Evolutionary conservation across 805 yeast genomes (phyloP), one percentile per base, ranked within the genome.

Genomic region (Candida broadrunensis): DNA sequence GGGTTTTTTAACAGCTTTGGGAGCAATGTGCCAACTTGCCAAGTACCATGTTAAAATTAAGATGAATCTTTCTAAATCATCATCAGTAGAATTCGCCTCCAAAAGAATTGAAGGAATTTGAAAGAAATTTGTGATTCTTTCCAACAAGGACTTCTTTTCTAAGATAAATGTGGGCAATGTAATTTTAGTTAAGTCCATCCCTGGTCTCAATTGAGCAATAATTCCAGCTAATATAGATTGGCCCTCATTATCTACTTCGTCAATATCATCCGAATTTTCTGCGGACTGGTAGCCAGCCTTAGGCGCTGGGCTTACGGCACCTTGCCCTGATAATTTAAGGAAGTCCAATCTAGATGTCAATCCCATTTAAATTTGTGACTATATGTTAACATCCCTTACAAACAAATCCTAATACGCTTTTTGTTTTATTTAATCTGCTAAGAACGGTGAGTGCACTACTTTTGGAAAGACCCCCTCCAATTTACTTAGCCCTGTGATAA

Each of bases 1-100:
- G 0, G 99, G 99, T 63, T 93, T 93, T 61, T 93, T 93, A 13
- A 93, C 99, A 3, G 98, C 99, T 59, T 91, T 91, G 21, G 98
- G 99, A 1, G 97, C 93, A 60, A 93, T 93, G 58, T 93, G 97
- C 98, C 98, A 93, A 36, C 95, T 88, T 3, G 97, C 79, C 61
- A 93, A 72, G 60, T 93, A 93, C 96, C 97, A 91, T 55, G 81
- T 80, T 17, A 85, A 82, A 6, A 91, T 83, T 33, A 77, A 67
- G 5, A 88, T 56, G 52, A 93, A 90, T 43, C 98, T 75, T 42
- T 78, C 72, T 17, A 83, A 53, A 2, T 82, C 80, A 48, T 85
- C 86, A 2, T 60, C 58, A 2, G 75, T 66, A 2, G 55, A 54
- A 48, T 84, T 84, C 0, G 97, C 97, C 18, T 77, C 74, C 5